phyloP scores from a whole-genome alignment of 139 green algal species.

The Chlamydomonas sphaeroides region DNA sequence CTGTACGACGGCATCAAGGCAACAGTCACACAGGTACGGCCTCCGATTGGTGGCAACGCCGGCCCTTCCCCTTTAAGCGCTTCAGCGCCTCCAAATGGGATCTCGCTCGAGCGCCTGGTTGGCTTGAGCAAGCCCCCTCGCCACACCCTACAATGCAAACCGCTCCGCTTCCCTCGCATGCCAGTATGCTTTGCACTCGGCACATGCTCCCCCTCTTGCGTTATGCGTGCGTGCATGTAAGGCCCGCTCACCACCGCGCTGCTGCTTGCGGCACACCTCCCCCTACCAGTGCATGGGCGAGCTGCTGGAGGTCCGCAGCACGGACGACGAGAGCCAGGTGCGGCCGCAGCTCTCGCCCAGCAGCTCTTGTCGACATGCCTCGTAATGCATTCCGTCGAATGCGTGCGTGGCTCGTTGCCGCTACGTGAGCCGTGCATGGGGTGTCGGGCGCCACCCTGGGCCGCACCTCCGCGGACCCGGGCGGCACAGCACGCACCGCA shows the following conservation, averaged over 20 bases:
- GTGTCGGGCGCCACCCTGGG: too few species aligned
- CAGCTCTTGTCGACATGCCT: too few species aligned
- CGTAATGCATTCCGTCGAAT: too few species aligned
- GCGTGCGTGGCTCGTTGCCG: too few species aligned
- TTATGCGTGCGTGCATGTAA: background rate
- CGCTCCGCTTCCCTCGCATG: background rate
- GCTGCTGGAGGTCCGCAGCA: conserved; percentile 48
- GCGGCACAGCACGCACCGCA: too few species aligned
- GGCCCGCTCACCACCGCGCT: background rate
- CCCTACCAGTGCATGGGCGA: conserved; percentile 50
- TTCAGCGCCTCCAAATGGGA: background rate
- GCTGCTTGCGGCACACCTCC: background rate
- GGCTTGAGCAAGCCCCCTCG: background rate
- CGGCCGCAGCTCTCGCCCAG: conserved; percentile 38
- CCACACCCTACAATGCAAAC: background rate
- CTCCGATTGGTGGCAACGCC: background rate
- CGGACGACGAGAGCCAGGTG: conserved; percentile 44
- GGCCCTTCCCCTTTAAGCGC: background rate
- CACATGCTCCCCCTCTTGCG: too few species aligned
- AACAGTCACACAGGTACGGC: conserved; percentile 29
- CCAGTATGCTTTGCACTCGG: background rate
- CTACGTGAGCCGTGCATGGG: too few species aligned
- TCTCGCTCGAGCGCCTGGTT: background rate
- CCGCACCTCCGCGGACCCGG: too few species aligned
- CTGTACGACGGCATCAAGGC: conserved; percentile 52